Base-by-base conservation (phyloP, 2,329 filamentous ascomycete species). In the Trichoderma semiorbis region DNA sequence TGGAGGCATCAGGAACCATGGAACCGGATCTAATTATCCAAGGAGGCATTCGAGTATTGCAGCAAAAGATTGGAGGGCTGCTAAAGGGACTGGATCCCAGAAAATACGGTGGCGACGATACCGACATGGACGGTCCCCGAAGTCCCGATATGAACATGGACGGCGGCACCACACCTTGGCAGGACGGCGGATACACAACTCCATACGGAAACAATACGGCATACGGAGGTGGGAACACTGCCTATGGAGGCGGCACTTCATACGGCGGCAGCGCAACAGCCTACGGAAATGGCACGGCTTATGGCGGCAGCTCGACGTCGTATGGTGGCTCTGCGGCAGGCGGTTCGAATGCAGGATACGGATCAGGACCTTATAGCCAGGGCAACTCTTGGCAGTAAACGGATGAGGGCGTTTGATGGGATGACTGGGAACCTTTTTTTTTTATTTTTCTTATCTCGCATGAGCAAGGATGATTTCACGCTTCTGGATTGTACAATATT, bases 1-100 rank as follows among this genome's bases (percentile, higher is more conserved):
- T 99, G 61, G 96, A 99, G 82, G 92, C 92, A 61, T 91, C 93
- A 47, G 96, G 96, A 43, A 93, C 91, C 77, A 89, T 98, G 73
- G 93, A 96, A 34, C 95, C 96, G 0, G 95, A 99, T 78, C 88
- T 90, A 74, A 96, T 98, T 76, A 90, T 99, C 66, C 91, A 95
- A 77, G 90, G 94, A 77, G 95, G 94, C 39, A 97, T 99, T 80
- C 90, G 92, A 74, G 92, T 94, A 32, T 85, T 99, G 70, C 96
- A 98, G 81, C 89, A 92, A 75, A 99, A 99, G 84, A 89, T 99
- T 43, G 96, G 95, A 3, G 87, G 87, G 5, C 88, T 98, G 50
- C 91, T 97, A 73, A 86, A 86, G 77, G 81, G 85, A 3, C 81
- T 85, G 69, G 88, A 89, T 63, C 81, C 81, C 1, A 77, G 79